These are phyloP conservation scores for Astrephomene gubernaculifera DNA, from an alignment of 139 green algal genomes.

Conservation along the genomic window DNA sequence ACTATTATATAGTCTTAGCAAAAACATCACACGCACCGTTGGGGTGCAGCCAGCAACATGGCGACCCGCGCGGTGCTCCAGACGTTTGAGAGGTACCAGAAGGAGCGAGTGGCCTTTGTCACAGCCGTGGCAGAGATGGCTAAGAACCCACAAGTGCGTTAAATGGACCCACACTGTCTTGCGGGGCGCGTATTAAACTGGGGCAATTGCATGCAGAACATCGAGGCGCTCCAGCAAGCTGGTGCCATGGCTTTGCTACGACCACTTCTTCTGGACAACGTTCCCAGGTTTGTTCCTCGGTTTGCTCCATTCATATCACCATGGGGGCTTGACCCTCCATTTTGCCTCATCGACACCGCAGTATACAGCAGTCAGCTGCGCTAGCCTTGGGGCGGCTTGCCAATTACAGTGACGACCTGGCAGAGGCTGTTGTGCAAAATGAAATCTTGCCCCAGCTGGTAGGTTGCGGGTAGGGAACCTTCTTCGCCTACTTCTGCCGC, in stretches of 20 bases:
- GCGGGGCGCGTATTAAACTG: background rate
- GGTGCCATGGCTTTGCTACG: slow-evolving; percentile 86
- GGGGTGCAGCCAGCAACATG: slow-evolving; percentile 57
- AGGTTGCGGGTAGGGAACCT: background rate
- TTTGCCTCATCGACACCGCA: slow-evolving; percentile 49
- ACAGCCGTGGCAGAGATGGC: slow-evolving; percentile 87
- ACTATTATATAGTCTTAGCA: too few species aligned
- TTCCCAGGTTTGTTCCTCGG: slow-evolving; percentile 81
- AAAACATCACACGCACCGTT: background rate
- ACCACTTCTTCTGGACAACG: slow-evolving; percentile 88
- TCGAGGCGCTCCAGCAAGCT: slow-evolving; percentile 86
- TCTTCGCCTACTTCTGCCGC: background rate
- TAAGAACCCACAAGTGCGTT: slow-evolving; percentile 73
- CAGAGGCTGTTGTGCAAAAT: slow-evolving; percentile 88
- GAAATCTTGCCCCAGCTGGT: slow-evolving; percentile 90
- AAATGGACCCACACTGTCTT: background rate
- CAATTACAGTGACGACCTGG: slow-evolving; percentile 88
- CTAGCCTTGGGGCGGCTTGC: slow-evolving; percentile 85
- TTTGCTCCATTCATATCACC: too few species aligned
- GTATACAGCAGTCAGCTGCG: slow-evolving; percentile 91
- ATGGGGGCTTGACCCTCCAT: background rate
- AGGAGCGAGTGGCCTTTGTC: slow-evolving; percentile 86
- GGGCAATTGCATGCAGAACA: slow-evolving; percentile 73
- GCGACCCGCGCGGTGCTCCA: slow-evolving; percentile 80
- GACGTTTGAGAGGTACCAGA: slow-evolving; percentile 90